These are phyloP conservation scores for Cyclotella sp. DNA, from an alignment of 108 stramenopile species.

Conservation along the genomic window DNA sequence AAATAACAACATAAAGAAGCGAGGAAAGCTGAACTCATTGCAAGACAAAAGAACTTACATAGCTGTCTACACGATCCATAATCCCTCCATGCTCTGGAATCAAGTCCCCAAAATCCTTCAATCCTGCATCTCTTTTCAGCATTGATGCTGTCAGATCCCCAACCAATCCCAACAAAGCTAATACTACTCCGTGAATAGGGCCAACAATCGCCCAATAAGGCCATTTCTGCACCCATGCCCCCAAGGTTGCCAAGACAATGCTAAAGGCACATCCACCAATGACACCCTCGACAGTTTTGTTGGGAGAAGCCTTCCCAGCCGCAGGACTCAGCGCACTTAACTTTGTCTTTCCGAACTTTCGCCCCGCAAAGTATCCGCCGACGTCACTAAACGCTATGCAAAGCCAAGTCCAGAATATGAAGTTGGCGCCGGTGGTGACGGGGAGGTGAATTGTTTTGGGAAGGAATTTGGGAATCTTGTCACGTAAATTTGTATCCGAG, in stretches of 20 bases:
- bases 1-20: background rate
- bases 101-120: constrained; percentile 97
- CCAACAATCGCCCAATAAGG: constrained; percentile 86
- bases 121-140: constrained; percentile 95
- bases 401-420: constrained; percentile 96
- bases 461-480: constrained; percentile 61
- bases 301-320: constrained; percentile 93
- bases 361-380: constrained; percentile 93
- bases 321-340: constrained; percentile 79
- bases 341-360: constrained; percentile 84
- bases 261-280: constrained; percentile 87
- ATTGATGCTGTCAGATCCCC: constrained; percentile 97
- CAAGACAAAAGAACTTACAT: constrained; percentile 25
- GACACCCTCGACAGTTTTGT: constrained; percentile 97
- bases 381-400: constrained; percentile 94
- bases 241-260: constrained; percentile 67
- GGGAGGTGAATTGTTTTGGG: constrained; percentile 74
- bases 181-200: constrained; percentile 79
- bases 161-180: constrained; percentile 87
- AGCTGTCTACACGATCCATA: constrained; percentile 95
- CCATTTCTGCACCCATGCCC: constrained; percentile 94
- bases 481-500: constrained; percentile 12
- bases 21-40: too few relatives aligned
- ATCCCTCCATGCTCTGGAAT: constrained; percentile 98
- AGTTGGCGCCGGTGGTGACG: constrained; percentile 87